Evolutionary conservation across 805 yeast species (phyloP).

Genomic region (Cyberlindnera xishuangbannaensis): DNA sequence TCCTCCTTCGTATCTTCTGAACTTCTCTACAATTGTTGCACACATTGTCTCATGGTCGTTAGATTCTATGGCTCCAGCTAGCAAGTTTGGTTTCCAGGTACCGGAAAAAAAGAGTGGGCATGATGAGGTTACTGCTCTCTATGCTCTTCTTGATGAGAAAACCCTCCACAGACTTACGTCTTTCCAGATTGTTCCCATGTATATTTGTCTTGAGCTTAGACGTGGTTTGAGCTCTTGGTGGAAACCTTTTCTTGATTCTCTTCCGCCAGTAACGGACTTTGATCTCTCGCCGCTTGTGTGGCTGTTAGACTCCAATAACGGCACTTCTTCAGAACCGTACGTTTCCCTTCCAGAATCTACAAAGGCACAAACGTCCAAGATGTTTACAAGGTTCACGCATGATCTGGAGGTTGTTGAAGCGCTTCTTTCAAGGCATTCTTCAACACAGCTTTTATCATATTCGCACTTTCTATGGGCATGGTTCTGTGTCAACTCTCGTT

Average conservation of each 20-base stretch:
- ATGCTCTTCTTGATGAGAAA: constrained; percentile 17
- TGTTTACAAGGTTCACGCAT: constrained; percentile 33
- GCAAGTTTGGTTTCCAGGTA: constrained; percentile 2
- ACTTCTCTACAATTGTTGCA: constrained; percentile 45
- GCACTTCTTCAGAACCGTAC: too few species aligned
- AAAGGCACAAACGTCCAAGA: constrained; percentile 33
- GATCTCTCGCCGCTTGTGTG: constrained; percentile 57
- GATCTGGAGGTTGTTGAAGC: constrained; percentile 39
- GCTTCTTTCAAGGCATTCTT: constrained; percentile 6
- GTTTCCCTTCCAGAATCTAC: constrained; percentile 41
- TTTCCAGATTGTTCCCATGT: constrained; percentile 54
- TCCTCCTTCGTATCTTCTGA: constrained; percentile 53
- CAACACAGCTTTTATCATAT: constrained; percentile 5
- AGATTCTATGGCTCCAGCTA: too few species aligned
- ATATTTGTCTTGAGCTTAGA: constrained; percentile 37
- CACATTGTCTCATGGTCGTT: constrained; percentile 30
- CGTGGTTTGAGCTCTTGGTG: constrained; percentile 46
- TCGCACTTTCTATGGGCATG: constrained; percentile 57
- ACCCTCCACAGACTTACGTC: constrained; percentile 44
- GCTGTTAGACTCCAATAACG: constrained; percentile 32
- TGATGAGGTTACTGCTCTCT: constrained; percentile 11
- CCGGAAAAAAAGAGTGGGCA: constrained; percentile 6
- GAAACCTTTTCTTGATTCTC: constrained; percentile 59
- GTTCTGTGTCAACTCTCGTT: constrained; percentile 88
- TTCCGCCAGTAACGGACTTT: constrained; percentile 56